Conservation (phyloP, 192 early-diverging fungal genomes). For the Mortierella antarctica region DNA sequence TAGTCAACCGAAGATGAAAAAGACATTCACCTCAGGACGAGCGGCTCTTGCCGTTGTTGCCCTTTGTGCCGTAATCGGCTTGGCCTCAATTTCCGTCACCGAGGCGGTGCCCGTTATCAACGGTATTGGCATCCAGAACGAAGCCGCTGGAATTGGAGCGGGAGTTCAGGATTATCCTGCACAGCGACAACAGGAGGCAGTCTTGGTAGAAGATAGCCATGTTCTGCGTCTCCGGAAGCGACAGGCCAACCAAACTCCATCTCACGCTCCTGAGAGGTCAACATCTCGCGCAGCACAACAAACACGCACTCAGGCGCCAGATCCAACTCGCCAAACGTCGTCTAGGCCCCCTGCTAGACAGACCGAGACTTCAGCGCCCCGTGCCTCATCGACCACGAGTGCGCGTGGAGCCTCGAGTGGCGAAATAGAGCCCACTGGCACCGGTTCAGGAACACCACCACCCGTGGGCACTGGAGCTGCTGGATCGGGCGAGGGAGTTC, state of each 20-base stretch:
- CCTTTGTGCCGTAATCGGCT: conserved; percentile 21
- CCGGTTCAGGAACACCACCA: too few relatives aligned
- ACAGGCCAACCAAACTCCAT: not conserved
- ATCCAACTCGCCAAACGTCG: not conserved
- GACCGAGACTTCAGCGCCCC: not conserved
- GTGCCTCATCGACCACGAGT: not conserved
- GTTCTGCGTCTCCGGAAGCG: conserved; percentile 1
- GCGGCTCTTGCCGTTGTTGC: conserved; percentile 17
- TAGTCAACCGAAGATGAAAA: conserved; percentile 15
- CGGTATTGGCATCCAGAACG: not conserved
- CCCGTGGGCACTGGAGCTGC: not conserved
- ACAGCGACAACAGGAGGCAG: not conserved
- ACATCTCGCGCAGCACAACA: not conserved
- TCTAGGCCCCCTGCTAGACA: too few relatives aligned
- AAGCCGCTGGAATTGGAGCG: not conserved
- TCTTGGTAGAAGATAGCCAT: not conserved
- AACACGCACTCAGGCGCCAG: not conserved
- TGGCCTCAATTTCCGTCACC: conserved; percentile 5
- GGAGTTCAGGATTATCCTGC: not conserved
- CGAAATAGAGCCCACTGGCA: too few relatives aligned
- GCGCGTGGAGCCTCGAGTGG: not conserved
- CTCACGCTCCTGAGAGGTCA: not conserved
- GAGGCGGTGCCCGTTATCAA: conserved; percentile 17
- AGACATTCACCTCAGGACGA: conserved; percentile 11
- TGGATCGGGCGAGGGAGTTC: conserved; percentile 5